Base-by-base conservation (phyloP, 495 filamentous ascomycete genomes). In the Penicillium alfredii region DNA sequence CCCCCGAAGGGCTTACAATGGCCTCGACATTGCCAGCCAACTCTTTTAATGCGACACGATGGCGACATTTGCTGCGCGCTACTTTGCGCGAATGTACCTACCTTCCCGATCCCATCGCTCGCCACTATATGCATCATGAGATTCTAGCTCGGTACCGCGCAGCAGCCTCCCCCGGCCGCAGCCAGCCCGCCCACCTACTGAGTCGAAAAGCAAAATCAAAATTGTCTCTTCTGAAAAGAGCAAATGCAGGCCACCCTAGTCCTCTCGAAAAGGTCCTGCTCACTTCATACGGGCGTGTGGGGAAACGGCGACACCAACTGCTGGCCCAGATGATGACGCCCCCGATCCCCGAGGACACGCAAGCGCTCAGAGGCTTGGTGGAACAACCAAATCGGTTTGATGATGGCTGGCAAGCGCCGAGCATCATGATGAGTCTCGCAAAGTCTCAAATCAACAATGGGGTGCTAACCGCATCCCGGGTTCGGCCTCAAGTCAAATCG, bases 1-100 rank as follows among this genome's bases (percentile, higher is more conserved):
- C 35, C 42, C 33, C 42, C 40, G 38, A 47, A 45, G 53, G 44
- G 46, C 42, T 46, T 53, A 45, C 40, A 44, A 45, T 38, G 42
- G 35, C 40, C 51, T 49, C 38, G 47, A 51, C 47, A 15, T 50
- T 62, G 33, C 29, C 44, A 33, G 25, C 17, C 28, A 23, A 41
- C 33, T 34, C 33, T 25, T n/a, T 34, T 45, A 22, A 37, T 8
- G 24, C 31, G 30, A 13, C 28, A 39, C 10, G 30, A 33, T 45
- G 65, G 76, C 65, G 76, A 18, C 77, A 83, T 53, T 62, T 92
- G 19, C 78, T 83, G 45, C 80, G 92, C 20, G 76, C 81, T 22
- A 71, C 93, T 5, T 79, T 96, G 30, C 86, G 90, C 44, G 82
- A 95, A 68, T 75, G 78, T 15, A 78, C 82, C 39, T 94, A 94